Evolutionary conservation across 2,329 filamentous ascomycete genomes (phyloP).

Genomic region (Sarocladiaceae sp.): DNA sequence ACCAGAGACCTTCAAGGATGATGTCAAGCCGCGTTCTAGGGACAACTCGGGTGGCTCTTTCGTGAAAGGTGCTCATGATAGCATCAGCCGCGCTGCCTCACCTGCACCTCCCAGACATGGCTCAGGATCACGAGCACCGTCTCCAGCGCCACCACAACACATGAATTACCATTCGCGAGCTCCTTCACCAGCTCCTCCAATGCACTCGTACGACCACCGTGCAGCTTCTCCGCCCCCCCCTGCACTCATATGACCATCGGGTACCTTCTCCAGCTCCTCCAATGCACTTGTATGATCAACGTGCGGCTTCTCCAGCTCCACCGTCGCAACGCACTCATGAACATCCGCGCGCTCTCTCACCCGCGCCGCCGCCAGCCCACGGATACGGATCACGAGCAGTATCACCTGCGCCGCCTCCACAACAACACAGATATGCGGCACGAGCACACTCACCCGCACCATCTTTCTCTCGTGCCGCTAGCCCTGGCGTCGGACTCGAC

Average conservation of each 20-base stretch:
- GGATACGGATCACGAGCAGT: conserved; percentile 20
- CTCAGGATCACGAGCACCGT: conserved; percentile 31
- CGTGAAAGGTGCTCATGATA: conserved; percentile 18
- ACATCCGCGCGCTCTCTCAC: conserved; percentile 26
- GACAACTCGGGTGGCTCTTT: conserved; percentile 39
- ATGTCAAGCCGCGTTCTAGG: conserved; percentile 29
- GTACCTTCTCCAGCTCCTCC: conserved; percentile 8
- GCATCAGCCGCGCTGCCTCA: conserved; percentile 20
- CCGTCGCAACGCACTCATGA: conserved; percentile 18
- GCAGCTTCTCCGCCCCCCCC: conserved; percentile 7
- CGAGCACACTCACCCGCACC: conserved; percentile 36
- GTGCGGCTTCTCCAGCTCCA: conserved; percentile 24
- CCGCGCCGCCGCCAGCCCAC: conserved; percentile 26
- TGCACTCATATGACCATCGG: neutral
- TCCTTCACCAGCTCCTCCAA: conserved; percentile 33
- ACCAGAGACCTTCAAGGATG: conserved; percentile 50
- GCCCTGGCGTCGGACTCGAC: conserved; percentile 13
- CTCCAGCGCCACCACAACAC: conserved; percentile 29
- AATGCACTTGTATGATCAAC: conserved; percentile 21
- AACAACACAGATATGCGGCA: conserved; percentile 18
- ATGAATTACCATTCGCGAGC: conserved; percentile 28
- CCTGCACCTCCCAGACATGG: conserved; percentile 16
- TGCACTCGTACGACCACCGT: conserved; percentile 20
- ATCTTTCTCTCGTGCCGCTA: conserved; percentile 19
- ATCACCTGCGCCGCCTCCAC: conserved; percentile 21